A percentile compares a stretch with the other conserved stretches of the same genome.
phyloP scores from a whole-genome alignment of 192 early-diverging fungal genomes.

The Coemansia sp. region DNA sequence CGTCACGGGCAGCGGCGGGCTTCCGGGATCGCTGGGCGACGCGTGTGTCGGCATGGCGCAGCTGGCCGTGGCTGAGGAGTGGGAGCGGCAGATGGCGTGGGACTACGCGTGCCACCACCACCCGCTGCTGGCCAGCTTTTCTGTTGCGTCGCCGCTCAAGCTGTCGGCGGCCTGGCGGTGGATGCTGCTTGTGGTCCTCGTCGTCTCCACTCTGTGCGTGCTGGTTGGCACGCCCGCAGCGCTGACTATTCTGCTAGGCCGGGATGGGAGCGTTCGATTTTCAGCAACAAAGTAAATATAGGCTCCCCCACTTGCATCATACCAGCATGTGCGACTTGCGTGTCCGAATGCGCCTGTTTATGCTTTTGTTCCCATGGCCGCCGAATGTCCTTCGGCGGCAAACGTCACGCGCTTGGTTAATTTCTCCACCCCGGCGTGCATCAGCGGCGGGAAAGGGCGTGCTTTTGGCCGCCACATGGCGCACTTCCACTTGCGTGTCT shows the following conservation, averaged over 20 bases:
- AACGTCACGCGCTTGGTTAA: no score
- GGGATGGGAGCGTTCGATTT: slow-evolving; percentile 1
- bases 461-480: no score
- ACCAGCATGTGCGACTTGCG: no score
- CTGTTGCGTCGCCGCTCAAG: slow-evolving; percentile 19
- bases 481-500: no score
- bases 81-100: slow-evolving; percentile 35
- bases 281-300: not conserved
- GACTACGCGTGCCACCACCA: slow-evolving; percentile 43
- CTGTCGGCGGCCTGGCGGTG: slow-evolving; percentile 36
- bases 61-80: slow-evolving; percentile 13
- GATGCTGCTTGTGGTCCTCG: slow-evolving; percentile 19
- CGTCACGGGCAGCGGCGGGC: not conserved
- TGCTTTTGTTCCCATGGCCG: no score
- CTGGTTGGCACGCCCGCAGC: slow-evolving; percentile 27
- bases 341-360: no score
- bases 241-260: slow-evolving; percentile 24
- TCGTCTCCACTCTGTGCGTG: slow-evolving; percentile 16
- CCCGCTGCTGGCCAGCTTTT: slow-evolving; percentile 38
- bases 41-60: slow-evolving; percentile 13
- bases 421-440: no score
- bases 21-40: slow-evolving; percentile 6
- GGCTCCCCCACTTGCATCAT: no score
- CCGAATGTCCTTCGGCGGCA: no score
- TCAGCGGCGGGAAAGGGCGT: no score